Percentiles rank a stretch among this genome's conserved stretches.
Conservation (phyloP, 1,284 basidiomycete genomes). For the Kalmanozyma brasiliensis region DNA sequence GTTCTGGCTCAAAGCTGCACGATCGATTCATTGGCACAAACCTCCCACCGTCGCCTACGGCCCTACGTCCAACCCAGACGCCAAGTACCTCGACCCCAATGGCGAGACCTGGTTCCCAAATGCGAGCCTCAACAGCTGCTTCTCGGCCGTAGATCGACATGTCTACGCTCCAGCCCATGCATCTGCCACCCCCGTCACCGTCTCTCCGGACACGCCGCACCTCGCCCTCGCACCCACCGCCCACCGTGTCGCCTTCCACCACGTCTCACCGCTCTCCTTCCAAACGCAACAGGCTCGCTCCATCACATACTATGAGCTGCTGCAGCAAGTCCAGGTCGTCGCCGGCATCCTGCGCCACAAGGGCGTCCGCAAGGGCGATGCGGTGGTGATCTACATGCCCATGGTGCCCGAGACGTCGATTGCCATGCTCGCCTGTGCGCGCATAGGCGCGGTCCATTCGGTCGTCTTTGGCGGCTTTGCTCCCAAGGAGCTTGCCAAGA, state of each 20-base stretch:
- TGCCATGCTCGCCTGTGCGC: constrained; percentile 62
- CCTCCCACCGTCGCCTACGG: constrained; percentile 50
- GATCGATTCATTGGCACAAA: constrained; percentile 55
- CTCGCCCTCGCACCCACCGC: constrained; percentile 42
- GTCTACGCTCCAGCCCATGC: constrained; percentile 38
- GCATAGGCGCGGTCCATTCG: constrained; percentile 65
- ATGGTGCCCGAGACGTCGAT: constrained; percentile 64
- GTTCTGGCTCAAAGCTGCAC: constrained; percentile 57
- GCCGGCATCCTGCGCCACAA: constrained; percentile 58
- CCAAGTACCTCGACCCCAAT: constrained; percentile 30
- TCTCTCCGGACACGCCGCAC: constrained; percentile 52
- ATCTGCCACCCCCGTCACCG: constrained; percentile 37
- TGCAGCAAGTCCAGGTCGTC: constrained; percentile 56
- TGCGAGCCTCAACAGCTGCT: constrained; percentile 52
- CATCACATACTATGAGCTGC: constrained; percentile 57
- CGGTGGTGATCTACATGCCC: constrained; percentile 65
- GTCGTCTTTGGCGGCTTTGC: constrained; percentile 67
- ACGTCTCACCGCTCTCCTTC: constrained; percentile 57
- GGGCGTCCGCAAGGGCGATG: constrained; percentile 61
- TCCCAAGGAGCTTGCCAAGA: constrained; percentile 59
- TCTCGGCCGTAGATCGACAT: constrained; percentile 46
- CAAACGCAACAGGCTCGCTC: constrained; percentile 45
- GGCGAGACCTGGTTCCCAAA: constrained; percentile 54
- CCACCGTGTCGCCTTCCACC: constrained; percentile 49
- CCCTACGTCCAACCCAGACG: constrained; percentile 21